Evolutionary conservation across 192 early-diverging fungal species (phyloP), one percentile per base, ranked within the genome.

Genomic region (Gamsiella multidivaricata): DNA sequence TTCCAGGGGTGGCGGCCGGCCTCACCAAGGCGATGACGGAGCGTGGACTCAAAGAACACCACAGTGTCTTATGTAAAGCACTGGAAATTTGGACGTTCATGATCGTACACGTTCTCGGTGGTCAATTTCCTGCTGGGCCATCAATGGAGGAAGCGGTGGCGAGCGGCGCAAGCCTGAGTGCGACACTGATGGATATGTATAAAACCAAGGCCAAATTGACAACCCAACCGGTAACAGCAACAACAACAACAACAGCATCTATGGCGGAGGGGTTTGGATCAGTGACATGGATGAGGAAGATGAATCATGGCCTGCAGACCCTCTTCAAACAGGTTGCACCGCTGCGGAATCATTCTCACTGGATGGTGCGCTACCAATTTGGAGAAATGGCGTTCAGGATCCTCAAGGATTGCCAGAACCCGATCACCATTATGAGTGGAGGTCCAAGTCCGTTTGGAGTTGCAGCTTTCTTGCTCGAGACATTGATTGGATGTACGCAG

Each of bases 21-120:
- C 28, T 78, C 15, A 58, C 54, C 6, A 61, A 63, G 18, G 45
- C 53, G 0, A 69, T 69, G 49, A n/a, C 53, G 31, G 54, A 45
- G 18, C 65, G 74, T 2, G 74, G 74, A 57, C 51, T 63, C 15
- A 78, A 78, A 41, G 74, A 78, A 45, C 42, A 69, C 39, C 74
- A 78, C 25, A 36, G 49, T 10, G 54, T 78, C 10, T n/a, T 68
- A 43, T 33, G 15, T 0, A 42, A 28, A 31, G 32, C 54, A 8
- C 46, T 78, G 15, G 43, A 78, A 6, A 61, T 58, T 7, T 78
- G 74, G 74, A 59, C 74, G 8, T 78, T 34, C 22, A 42, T 57
- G 54, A 34, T 69, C 11, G 46, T 64, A 23, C 31, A 51, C 12
- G 46, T 63, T 4, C 61, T 78, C 17, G 25, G 58, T n/a, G 52